Evolutionary conservation across 164 flowering plant genomes (phyloP).

Genomic region (Stephania yunnanensis): DNA sequence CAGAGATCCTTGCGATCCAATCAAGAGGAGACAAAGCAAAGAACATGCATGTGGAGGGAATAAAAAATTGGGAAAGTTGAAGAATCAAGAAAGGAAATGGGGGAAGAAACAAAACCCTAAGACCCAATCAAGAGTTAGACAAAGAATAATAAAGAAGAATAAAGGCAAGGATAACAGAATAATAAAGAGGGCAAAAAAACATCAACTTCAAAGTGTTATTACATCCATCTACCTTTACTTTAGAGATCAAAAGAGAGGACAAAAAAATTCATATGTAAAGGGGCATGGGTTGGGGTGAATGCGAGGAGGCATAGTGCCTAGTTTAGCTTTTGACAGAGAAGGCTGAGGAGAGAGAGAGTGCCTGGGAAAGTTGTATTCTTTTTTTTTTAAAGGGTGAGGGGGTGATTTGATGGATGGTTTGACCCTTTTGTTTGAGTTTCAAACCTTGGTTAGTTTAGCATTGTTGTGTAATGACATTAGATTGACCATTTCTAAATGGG

Average conservation of each 20-base stretch:
- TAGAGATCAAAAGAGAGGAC: neutral
- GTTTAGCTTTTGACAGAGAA: neutral
- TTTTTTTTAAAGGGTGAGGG: neutral
- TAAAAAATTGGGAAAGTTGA: conserved; percentile 17
- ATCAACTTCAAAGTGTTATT: neutral
- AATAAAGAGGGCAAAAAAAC: conserved; percentile 12
- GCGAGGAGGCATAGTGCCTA: neutral
- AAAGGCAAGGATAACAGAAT: conserved; percentile 2
- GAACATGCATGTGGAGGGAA: conserved; percentile 41
- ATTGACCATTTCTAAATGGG: no score
- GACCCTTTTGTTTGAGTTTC: neutral
- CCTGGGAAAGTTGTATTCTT: no score
- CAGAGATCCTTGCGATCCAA: conserved; percentile 44
- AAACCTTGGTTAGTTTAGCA: neutral
- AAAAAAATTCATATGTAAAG: neutral
- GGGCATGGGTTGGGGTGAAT: neutral
- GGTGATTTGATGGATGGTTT: neutral
- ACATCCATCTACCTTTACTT: no score
- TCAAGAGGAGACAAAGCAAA: conserved; percentile 51
- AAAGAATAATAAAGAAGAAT: conserved; percentile 5
- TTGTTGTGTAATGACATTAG: neutral
- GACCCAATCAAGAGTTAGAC: neutral
- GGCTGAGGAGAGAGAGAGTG: neutral
- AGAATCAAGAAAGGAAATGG: conserved; percentile 19
- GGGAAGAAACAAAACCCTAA: conserved; percentile 19